Conservation (phyloP, 257 asterid species). For the Solanum sejunctum region DNA sequence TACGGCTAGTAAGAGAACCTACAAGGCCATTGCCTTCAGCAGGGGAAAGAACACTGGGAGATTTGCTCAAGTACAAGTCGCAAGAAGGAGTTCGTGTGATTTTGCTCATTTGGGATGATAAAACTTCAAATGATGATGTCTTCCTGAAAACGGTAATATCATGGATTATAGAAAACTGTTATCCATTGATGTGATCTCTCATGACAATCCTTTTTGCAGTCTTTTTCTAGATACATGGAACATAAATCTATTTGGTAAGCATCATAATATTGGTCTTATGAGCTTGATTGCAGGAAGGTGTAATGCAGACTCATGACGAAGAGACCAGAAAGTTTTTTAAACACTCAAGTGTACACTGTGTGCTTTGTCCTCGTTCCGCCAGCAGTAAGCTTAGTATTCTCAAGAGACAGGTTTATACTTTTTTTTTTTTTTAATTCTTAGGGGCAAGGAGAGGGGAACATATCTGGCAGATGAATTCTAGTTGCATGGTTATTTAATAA, state of each 20-base stretch:
- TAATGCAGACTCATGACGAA: constrained; percentile 95
- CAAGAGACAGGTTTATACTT: constrained; percentile 79
- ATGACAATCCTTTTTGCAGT: neutral
- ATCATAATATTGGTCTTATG: neutral
- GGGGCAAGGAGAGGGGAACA: neutral
- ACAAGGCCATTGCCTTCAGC: constrained; percentile 51
- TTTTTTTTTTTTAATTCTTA: neutral
- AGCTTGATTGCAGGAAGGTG: constrained; percentile 56
- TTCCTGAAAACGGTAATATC: constrained; percentile 50
- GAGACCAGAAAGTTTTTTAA: constrained; percentile 86
- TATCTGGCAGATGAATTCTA: neutral
- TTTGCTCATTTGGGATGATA: constrained; percentile 95
- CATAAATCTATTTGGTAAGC: neutral
- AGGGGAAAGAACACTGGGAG: constrained; percentile 54
- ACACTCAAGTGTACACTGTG: constrained; percentile 86
- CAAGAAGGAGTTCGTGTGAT: constrained; percentile 92
- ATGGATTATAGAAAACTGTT: neutral
- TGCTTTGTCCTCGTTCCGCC: constrained; percentile 84
- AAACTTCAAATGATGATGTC: constrained; percentile 80
- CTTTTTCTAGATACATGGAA: neutral
- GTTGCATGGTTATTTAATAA: neutral
- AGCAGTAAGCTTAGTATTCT: constrained; percentile 97
- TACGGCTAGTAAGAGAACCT: constrained; percentile 61
- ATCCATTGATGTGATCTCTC: neutral
- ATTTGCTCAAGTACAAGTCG: constrained; percentile 73